Percentiles rank a stretch among this genome's conserved stretches.
These are phyloP conservation scores for Mariannaea sp. DNA, from an alignment of 2,329 filamentous ascomycete species.

Conservation along the genomic window DNA sequence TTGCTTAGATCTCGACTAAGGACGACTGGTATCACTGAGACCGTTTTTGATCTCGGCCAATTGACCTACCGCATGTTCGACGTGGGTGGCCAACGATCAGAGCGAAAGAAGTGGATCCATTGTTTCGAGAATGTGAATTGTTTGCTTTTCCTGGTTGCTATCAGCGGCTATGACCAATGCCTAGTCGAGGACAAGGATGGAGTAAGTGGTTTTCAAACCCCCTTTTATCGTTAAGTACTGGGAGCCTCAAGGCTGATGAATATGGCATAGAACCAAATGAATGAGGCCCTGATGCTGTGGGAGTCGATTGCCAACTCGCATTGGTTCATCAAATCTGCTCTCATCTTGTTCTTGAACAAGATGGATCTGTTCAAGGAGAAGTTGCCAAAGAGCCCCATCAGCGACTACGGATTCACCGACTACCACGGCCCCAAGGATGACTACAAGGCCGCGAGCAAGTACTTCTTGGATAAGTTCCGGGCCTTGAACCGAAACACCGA, in stretches of 20 bases:
- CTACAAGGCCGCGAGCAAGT: conserved; percentile 76
- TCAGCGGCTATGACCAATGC: conserved; percentile 96
- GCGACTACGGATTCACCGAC: conserved; percentile 76
- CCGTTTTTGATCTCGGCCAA: conserved; percentile 87
- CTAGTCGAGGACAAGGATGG: conserved; percentile 95
- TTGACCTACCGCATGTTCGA: conserved; percentile 98
- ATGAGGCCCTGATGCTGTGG: conserved; percentile 85
- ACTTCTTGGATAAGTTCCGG: conserved; percentile 81
- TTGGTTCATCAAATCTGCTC: conserved; percentile 81
- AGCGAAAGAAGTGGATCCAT: conserved; percentile 97
- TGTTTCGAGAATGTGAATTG: conserved; percentile 95
- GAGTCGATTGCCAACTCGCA: conserved; percentile 85
- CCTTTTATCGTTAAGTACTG: too few species aligned
- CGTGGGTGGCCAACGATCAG: conserved; percentile 87
- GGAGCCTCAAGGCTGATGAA: too few species aligned
- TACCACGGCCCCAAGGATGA: conserved; percentile 74
- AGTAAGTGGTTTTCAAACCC: conserved; percentile 64
- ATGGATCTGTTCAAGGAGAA: conserved; percentile 85
- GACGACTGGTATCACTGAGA: conserved; percentile 96
- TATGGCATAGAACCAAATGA: conserved; percentile 79
- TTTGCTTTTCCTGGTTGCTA: conserved; percentile 89
- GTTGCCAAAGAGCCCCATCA: conserved; percentile 71
- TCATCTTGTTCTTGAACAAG: conserved; percentile 87
- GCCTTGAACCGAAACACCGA: conserved; percentile 72
- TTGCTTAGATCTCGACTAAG: conserved; percentile 86